phyloP scores from a whole-genome alignment of 73 alveolate species.

The Paramecium bursaria region DNA sequence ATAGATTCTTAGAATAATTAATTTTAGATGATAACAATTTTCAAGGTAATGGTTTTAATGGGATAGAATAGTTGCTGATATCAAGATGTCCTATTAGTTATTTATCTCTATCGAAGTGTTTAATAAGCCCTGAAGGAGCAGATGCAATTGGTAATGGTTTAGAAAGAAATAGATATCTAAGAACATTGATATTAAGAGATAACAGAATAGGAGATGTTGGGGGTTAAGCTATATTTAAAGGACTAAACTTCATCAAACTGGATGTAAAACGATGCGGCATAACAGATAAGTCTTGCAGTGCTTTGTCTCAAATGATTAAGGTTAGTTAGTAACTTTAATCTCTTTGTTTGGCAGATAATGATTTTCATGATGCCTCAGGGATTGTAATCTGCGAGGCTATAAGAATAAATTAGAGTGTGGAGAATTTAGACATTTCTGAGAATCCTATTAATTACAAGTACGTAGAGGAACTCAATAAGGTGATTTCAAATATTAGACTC shows the following conservation, averaged over 20 bases:
- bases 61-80: neutral
- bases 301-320: neutral
- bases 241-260: slow-evolving; percentile 33
- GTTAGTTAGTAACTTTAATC: slow-evolving; percentile 1
- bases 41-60: neutral
- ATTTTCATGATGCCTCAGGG: slow-evolving; percentile 52
- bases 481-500: neutral
- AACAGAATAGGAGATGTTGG: slow-evolving; percentile 65
- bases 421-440: slow-evolving; percentile 27
- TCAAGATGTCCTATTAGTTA: neutral
- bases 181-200: slow-evolving; percentile 45
- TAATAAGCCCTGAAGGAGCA: slow-evolving; percentile 41
- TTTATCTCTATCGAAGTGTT: slow-evolving; percentile 26
- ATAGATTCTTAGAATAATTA: neutral
- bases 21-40: slow-evolving; percentile 32
- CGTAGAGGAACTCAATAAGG: slow-evolving; percentile 4
- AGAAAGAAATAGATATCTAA: slow-evolving; percentile 52
- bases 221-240: slow-evolving; percentile 52
- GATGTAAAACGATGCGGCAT: slow-evolving; percentile 29
- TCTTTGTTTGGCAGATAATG: slow-evolving; percentile 12
- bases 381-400: slow-evolving; percentile 35
- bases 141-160: slow-evolving; percentile 65
- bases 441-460: slow-evolving; percentile 43
- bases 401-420: neutral
- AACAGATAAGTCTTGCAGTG: slow-evolving; percentile 9